Percentiles rank a stretch among this genome's conserved stretches.
Conservation (phyloP, 805 yeast genomes). For the Cyberlindnera japonica region DNA sequence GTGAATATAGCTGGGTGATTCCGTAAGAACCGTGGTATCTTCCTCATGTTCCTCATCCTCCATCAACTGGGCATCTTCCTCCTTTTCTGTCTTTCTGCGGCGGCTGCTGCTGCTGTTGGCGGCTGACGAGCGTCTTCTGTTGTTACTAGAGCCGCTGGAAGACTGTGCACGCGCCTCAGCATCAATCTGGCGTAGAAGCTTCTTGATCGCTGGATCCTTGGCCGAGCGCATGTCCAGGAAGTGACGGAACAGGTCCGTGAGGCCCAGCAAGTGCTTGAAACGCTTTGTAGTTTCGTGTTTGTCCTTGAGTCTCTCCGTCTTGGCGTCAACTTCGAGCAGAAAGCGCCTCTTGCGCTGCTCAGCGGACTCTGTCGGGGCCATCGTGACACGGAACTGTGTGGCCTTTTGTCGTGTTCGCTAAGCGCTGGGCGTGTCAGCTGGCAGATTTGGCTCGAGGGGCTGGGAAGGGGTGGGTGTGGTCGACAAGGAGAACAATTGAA, state of each 20-base stretch:
- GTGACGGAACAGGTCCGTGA: constrained; percentile 84
- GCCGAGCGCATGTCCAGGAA: constrained; percentile 80
- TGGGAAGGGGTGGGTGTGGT: not conserved
- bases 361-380: constrained; percentile 23
- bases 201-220: constrained; percentile 69
- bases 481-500: not conserved
- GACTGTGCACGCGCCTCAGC: constrained; percentile 35
- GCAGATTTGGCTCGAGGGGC: not conserved
- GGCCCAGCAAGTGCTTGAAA: constrained; percentile 72
- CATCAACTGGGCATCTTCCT: constrained; percentile 90
- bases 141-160: constrained; percentile 14
- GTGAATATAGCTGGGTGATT: constrained; percentile 72
- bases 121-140: constrained; percentile 2
- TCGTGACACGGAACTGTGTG: too few relatives aligned
- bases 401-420: too few relatives aligned
- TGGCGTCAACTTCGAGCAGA: constrained; percentile 51
- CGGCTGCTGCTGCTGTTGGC: constrained; percentile 39
- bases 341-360: constrained; percentile 45
- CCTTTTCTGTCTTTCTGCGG: constrained; percentile 87
- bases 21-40: constrained; percentile 71
- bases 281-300: constrained; percentile 72
- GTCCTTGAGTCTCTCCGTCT: constrained; percentile 49
- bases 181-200: constrained; percentile 55
- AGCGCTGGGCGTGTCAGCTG: not conserved
- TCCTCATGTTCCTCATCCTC: constrained; percentile 72